Percentiles rank a stretch among this genome's conserved stretches.
Conservation (phyloP, 164 flowering plant genomes). For the Berberis thunbergii region DNA sequence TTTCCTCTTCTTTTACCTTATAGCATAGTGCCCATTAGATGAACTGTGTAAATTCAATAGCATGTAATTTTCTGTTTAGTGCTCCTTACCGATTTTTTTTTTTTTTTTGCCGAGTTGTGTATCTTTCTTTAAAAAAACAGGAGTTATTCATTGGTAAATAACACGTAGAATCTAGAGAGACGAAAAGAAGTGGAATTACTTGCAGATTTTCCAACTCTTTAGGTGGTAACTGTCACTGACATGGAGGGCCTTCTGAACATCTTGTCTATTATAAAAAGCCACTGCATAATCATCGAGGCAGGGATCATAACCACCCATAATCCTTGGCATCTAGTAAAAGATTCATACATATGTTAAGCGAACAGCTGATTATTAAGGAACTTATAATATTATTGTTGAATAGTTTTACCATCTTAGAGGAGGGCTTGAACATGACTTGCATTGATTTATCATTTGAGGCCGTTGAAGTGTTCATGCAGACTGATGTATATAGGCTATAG, state of each 20-base stretch:
- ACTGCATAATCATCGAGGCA: slow-evolving; percentile 72
- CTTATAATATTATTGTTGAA: background rate
- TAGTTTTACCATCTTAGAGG: slow-evolving; percentile 50
- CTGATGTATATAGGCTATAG: slow-evolving; percentile 78
- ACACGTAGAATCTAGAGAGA: background rate
- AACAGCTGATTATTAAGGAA: background rate
- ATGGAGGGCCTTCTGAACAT: slow-evolving; percentile 91
- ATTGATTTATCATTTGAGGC: slow-evolving; percentile 16
- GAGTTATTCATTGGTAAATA: no score
- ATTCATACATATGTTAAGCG: background rate
- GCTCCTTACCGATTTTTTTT: no score
- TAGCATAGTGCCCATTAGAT: no score
- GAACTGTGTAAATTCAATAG: no score
- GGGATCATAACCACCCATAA: slow-evolving; percentile 91
- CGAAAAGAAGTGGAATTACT: slow-evolving; percentile 33
- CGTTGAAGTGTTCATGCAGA: slow-evolving; percentile 36
- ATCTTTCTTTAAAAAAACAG: no score
- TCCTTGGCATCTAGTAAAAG: slow-evolving; percentile 58
- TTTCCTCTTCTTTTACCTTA: no score
- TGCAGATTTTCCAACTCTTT: slow-evolving; percentile 91
- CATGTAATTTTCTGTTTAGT: no score
- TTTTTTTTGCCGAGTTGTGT: no score
- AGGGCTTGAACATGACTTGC: slow-evolving; percentile 24
- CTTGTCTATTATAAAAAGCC: slow-evolving; percentile 62
- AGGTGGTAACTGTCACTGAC: slow-evolving; percentile 50